Evolutionary conservation across 805 yeast genomes (phyloP), one percentile per base, ranked within the genome.

Genomic region (Wickerhamomyces chambardii): DNA sequence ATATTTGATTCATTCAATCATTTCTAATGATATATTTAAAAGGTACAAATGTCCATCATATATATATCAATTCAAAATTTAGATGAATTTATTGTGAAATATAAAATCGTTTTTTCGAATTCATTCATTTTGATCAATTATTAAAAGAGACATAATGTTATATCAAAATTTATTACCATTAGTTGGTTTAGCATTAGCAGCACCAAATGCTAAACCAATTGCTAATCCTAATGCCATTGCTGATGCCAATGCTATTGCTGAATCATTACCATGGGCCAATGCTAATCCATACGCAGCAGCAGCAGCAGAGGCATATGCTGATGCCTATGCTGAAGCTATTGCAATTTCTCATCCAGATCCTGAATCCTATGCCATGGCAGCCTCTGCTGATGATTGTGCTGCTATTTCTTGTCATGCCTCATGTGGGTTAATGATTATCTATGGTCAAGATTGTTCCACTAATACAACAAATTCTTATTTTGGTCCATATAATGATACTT

Each of bases 401-500:
- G 15, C 49, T 17, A 47, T 51, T 32, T 42, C 30, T 2, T 55
- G 59, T 32, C 59, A 55, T 35, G 41, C 53, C 22, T 16, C 37
- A 15, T 55, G 59, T 46, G 59, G 59, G 31, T 46, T 43, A 26
- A 43, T 53, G 22, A 55, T 55, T 22, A 36, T 44, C 12, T 54
- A 51, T 21, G 58, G 56, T 15, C 38, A 47, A 32, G 31, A 38
- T 4, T 55, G 58, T 40, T 52, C 53, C 6, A 6, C 40, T 10
- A 43, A 47, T 27, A 37, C 30, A 6, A 37, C 50, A 10, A 34
- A 46, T 25, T 32, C 27, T 19, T 44, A 35, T 16, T 19, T 32
- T 28, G 33, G 29, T 17, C 33, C 33, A 16, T 39, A 37, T 28
- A 30, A 40, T 30, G 15, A 28, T 25, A 21, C 15, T n/a, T 46